Base-by-base conservation (phyloP, 2,329 filamentous ascomycete genomes). In the Fusarium denticulatum region DNA sequence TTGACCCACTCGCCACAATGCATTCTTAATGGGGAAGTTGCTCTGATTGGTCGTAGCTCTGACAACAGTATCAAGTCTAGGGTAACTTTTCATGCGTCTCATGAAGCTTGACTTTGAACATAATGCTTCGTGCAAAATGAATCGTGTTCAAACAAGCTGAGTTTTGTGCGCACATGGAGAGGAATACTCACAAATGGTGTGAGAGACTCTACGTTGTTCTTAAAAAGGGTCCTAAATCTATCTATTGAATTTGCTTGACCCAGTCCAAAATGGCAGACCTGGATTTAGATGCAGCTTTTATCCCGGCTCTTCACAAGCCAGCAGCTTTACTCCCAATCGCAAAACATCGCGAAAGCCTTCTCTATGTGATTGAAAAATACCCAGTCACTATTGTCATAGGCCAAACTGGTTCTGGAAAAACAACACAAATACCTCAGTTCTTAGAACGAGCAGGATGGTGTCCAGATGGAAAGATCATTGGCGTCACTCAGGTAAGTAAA, bases 331-430 rank as follows among this genome's bases (percentile, higher is more conserved):
- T 99, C 5, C 96, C 96, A 2, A 98, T 99, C 70, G 90, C 95
- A 37, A 93, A 93, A 74, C 92, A 98, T 77, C 91, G 90, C 71
- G 88, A 96, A 64, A 90, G 88, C 60, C 85, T 99, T 4, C 88
- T 98, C 5, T 98, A 97, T 82, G 88, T 95, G 20, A 89, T 98
- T 66, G 96, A 98, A 81, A 95, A 90, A 13, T 90, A 90, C 72
- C 92, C 93, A 0, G 92, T 98, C 64, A 96, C 94, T 1, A 94
- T 98, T 57, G 90, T 98, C 18, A 91, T 98, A 61, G 96, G 96
- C 14, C 95, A 98, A 80, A 98, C 96, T 3, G 96, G 96, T 8
- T 97, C 94, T 30, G 95, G 96, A 46, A 98, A 98, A 83, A 97
- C 95, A 3, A 98, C 96, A 0, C 96, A 98, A 80, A 92, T 98